These are phyloP conservation scores for Asclepias syriaca DNA, from an alignment of 257 asterid genomes.

Conservation along the genomic window DNA sequence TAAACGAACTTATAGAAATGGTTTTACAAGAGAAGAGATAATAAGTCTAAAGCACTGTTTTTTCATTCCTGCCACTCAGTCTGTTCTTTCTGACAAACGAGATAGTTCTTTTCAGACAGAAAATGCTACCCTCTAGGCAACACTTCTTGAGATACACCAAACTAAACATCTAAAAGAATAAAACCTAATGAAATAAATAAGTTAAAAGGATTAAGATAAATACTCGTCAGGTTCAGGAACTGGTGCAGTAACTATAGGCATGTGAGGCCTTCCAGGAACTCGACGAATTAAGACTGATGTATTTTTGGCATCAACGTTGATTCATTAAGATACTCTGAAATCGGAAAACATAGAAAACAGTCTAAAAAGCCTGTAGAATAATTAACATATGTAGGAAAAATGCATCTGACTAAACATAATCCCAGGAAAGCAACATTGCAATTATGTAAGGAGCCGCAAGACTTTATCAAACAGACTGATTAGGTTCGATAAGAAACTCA, in stretches of 20 bases:
- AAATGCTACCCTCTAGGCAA: background rate
- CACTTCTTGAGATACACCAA: background rate
- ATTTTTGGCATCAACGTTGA: too few species aligned
- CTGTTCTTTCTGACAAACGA: slow-evolving; percentile 8
- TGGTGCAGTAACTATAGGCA: too few species aligned
- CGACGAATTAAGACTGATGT: too few species aligned
- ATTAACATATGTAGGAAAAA: slow-evolving; percentile 7
- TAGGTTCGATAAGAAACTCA: background rate
- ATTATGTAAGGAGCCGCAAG: background rate
- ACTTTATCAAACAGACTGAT: background rate
- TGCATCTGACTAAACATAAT: slow-evolving; percentile 4
- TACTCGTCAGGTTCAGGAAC: too few species aligned
- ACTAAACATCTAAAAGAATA: slow-evolving; percentile 6
- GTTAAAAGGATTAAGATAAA: slow-evolving; percentile 1
- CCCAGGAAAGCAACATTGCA: slow-evolving; percentile 11
- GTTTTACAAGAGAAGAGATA: slow-evolving; percentile 3
- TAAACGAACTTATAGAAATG: slow-evolving; percentile 26
- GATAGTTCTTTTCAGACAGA: background rate
- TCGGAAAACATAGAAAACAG: too few species aligned
- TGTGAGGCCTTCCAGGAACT: too few species aligned
- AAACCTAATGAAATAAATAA: slow-evolving; percentile 26
- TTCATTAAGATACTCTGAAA: too few species aligned
- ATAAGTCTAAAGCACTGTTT: background rate
- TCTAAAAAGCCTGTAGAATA: background rate
- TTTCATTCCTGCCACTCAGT: background rate